phyloP scores from a whole-genome alignment of 106 monocot species.

The Acorus calamus region DNA sequence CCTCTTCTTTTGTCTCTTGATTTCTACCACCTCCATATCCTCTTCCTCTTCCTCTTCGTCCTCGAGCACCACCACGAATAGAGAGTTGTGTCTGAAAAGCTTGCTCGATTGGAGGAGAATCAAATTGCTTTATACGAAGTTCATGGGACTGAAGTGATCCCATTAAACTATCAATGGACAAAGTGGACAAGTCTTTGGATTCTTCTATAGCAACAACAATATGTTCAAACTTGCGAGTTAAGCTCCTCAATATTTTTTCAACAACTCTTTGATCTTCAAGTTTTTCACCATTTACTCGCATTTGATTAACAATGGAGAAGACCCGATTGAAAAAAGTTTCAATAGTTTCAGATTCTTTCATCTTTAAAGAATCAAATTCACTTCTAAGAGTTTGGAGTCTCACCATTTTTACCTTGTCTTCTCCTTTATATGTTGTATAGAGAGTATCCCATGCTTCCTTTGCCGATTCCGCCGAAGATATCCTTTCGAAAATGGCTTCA shows the following conservation, averaged over 20 bases:
- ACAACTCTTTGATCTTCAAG: neutral
- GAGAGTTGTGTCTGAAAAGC: neutral
- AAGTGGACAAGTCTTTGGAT: neutral
- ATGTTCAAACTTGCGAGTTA: neutral
- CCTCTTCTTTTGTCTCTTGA: neutral
- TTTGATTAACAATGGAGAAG: no score
- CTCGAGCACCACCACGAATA: neutral
- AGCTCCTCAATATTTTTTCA: neutral
- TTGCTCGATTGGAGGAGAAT: neutral
- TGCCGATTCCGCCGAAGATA: no score
- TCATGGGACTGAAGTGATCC: conserved; percentile 2
- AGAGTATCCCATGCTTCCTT: no score
- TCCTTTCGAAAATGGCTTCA: no score
- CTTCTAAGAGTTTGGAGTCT: no score
- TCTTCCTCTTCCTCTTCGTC: neutral
- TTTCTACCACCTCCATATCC: neutral
- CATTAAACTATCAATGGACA: neutral
- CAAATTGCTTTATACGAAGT: neutral
- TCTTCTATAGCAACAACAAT: neutral
- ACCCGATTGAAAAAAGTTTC: no score
- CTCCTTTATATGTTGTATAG: no score
- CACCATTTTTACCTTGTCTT: no score
- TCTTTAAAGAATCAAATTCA: no score
- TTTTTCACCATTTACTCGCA: no score
- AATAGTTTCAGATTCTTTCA: no score